These are phyloP conservation scores for Arxiozyma bovina DNA, from an alignment of 1,139 yeast species.

Conservation along the genomic window DNA sequence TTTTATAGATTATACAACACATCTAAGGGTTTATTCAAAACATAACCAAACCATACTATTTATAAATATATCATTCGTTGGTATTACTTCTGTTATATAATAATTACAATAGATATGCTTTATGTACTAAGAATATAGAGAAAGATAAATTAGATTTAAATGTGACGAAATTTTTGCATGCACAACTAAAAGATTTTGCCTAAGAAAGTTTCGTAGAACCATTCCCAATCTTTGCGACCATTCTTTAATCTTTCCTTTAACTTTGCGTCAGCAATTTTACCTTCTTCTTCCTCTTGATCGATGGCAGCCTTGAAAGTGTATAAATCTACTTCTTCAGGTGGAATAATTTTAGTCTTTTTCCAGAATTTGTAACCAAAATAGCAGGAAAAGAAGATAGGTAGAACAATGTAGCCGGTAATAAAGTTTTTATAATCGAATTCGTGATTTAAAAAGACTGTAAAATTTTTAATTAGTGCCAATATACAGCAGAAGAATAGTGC, in stretches of 20 bases:
- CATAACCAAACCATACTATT: too few relatives aligned
- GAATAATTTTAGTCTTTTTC: constrained; percentile 44
- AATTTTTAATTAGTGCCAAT: constrained; percentile 61
- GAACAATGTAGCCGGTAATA: constrained; percentile 70
- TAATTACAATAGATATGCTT: not conserved
- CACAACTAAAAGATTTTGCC: constrained; percentile 44
- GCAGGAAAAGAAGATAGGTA: constrained; percentile 54
- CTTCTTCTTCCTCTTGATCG: constrained; percentile 59
- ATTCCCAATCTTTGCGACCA: constrained; percentile 32
- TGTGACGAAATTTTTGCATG: not conserved
- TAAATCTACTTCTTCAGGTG: constrained; percentile 54
- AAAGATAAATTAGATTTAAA: not conserved
- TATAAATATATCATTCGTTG: not conserved
- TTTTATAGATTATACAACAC: too few relatives aligned
- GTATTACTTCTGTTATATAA: not conserved
- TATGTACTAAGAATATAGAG: not conserved
- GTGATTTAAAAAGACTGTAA: constrained; percentile 53
- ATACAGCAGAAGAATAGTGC: constrained; percentile 49
- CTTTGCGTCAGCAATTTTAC: constrained; percentile 36
- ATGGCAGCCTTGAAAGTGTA: constrained; percentile 54
- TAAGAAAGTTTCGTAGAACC: constrained; percentile 50
- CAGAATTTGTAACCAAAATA: constrained; percentile 51
- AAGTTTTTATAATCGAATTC: constrained; percentile 51
- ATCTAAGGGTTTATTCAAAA: too few relatives aligned
- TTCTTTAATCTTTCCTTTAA: constrained; percentile 38